Evolutionary conservation across 768 basidiomycete species (phyloP).

Genomic region (Boletus coccyginus): DNA sequence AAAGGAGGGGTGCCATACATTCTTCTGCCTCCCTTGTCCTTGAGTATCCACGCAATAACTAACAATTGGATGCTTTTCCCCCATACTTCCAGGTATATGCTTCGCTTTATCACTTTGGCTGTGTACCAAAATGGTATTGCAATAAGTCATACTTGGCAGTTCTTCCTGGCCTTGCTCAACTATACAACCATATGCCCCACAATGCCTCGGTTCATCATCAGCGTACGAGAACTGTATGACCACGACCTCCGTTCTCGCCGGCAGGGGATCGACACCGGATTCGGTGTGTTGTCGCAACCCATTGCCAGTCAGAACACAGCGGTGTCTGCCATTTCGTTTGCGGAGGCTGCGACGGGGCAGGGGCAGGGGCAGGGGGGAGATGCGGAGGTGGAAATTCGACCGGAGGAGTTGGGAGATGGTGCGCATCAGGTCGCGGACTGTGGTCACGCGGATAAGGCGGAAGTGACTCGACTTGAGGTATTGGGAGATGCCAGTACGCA

Average conservation of each 20-base stretch:
- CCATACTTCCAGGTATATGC: not conserved
- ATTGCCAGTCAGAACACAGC: too few species aligned
- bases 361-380: not conserved
- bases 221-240: not conserved
- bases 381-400: not conserved
- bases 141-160: not conserved
- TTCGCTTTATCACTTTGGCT: not conserved
- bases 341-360: too few species aligned
- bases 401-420: not conserved
- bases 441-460: too few species aligned
- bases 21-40: not conserved
- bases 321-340: not conserved
- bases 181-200: not conserved
- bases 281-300: not conserved
- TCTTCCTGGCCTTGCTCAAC: not conserved
- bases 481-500: too few species aligned
- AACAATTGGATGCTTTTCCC: not conserved
- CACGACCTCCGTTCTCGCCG: not conserved
- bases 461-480: too few species aligned
- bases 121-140: rapidly evolving
- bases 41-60: not conserved
- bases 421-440: too few species aligned
- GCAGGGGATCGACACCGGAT: conserved; percentile 2
- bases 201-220: conserved; percentile 2
- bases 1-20: too few species aligned